Percentiles rank a stretch among this genome's conserved stretches.
These are phyloP conservation scores for Aquanectria penicillioides DNA, from an alignment of 2,329 filamentous ascomycete species.

Conservation along the genomic window DNA sequence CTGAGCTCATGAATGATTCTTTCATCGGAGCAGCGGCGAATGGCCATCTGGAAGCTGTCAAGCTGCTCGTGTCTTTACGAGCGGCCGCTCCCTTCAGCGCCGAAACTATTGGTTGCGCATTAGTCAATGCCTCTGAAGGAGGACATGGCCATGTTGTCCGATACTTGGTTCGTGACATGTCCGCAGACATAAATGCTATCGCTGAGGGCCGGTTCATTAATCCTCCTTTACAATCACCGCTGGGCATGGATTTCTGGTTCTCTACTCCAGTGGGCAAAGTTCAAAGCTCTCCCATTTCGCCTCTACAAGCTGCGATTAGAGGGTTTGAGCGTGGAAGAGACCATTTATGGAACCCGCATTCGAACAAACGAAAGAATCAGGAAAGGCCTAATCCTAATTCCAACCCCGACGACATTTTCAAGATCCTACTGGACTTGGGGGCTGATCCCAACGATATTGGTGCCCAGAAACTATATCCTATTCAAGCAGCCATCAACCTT, in stretches of 20 bases:
- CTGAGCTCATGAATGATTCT: neutral
- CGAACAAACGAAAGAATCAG: neutral
- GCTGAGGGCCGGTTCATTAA: neutral
- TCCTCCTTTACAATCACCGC: neutral
- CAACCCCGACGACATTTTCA: neutral
- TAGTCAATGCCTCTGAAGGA: neutral
- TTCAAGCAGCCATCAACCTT: neutral
- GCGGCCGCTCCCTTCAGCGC: neutral
- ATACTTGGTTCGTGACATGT: neutral
- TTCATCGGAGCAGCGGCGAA: neutral
- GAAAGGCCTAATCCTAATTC: neutral
- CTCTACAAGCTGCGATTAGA: neutral
- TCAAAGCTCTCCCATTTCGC: neutral
- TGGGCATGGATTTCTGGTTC: neutral
- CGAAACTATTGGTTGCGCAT: neutral
- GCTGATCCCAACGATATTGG: conserved; percentile 15
- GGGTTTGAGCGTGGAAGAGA: neutral
- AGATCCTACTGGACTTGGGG: conserved; percentile 1
- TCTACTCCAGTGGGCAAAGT: neutral
- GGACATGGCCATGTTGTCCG: neutral
- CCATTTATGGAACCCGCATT: too few relatives aligned
- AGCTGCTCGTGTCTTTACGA: neutral
- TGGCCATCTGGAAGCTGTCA: neutral
- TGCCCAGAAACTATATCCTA: neutral
- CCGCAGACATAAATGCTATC: neutral